Evolutionary conservation across 805 yeast species (phyloP).

Genomic region (Candida verbasci): DNA sequence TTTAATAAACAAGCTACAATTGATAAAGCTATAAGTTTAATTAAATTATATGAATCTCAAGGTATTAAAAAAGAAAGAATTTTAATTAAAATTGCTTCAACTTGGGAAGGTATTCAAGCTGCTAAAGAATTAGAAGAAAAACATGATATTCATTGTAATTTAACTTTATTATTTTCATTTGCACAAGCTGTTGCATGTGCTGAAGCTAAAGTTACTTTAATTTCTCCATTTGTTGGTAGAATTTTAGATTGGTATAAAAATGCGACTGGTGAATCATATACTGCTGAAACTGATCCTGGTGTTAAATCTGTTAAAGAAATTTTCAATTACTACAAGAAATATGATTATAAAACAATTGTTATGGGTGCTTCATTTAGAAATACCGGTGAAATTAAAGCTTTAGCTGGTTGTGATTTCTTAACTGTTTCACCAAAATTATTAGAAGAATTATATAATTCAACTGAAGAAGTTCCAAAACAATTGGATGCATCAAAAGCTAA

Average conservation of each 20-base stretch:
- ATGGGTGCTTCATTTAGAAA: constrained; percentile 99
- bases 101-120: constrained; percentile 99
- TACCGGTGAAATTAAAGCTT: constrained; percentile 88
- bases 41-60: constrained; percentile 74
- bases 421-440: constrained; percentile 92
- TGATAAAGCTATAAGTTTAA: constrained; percentile 89
- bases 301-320: constrained; percentile 82
- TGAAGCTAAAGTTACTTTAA: constrained; percentile 92
- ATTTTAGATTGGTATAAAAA: constrained; percentile 98
- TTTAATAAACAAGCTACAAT: constrained; percentile 93
- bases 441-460: constrained; percentile 79
- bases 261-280: constrained; percentile 82
- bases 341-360: constrained; percentile 92
- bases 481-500: constrained; percentile 68
- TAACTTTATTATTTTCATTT: constrained; percentile 91
- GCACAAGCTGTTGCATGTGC: constrained; percentile 99
- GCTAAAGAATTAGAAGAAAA: constrained; percentile 91
- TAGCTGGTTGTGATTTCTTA: constrained; percentile 95
- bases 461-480: constrained; percentile 73
- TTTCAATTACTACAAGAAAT: constrained; percentile 97
- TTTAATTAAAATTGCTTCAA: constrained; percentile 93
- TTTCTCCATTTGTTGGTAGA: constrained; percentile 99
- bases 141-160: constrained; percentile 88
- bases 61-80: constrained; percentile 89
- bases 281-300: constrained; percentile 89